Percentiles rank a stretch among this genome's conserved stretches.
Conservation (phyloP, 2,329 filamentous ascomycete species). For the Berkeleyomyces basicola region DNA sequence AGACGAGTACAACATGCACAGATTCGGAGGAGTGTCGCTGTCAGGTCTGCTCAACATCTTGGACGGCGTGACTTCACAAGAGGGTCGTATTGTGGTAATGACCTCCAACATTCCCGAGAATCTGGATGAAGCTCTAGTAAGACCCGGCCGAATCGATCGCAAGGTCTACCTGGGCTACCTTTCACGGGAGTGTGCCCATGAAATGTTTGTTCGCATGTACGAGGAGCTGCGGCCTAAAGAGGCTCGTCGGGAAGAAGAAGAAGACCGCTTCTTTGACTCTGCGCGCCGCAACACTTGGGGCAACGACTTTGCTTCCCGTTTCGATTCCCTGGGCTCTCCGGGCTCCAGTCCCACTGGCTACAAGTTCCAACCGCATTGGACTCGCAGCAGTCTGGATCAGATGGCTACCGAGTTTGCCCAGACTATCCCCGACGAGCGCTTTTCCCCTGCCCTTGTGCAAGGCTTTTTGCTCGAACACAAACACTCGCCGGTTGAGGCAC, state of each 20-base stretch:
- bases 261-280: slow-evolving; percentile 8
- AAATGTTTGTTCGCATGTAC: slow-evolving; percentile 47
- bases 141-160: slow-evolving; percentile 56
- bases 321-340: not conserved
- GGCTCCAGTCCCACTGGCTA: not conserved
- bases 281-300: not conserved
- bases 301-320: not conserved
- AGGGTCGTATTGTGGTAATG: slow-evolving; percentile 67
- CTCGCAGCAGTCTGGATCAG: not conserved
- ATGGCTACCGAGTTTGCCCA: slow-evolving; percentile 27
- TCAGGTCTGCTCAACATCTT: slow-evolving; percentile 71
- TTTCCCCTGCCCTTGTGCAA: slow-evolving; percentile 47
- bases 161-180: slow-evolving; percentile 48
- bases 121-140: slow-evolving; percentile 56
- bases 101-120: slow-evolving; percentile 62
- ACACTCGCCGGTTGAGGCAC: slow-evolving; percentile 36
- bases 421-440: slow-evolving; percentile 33
- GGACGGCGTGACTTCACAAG: slow-evolving; percentile 64
- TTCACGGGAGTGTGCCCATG: slow-evolving; percentile 33
- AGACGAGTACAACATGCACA: slow-evolving; percentile 17
- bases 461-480: slow-evolving; percentile 48
- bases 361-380: not conserved
- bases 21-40: slow-evolving; percentile 30
- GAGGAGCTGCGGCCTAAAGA: not conserved
- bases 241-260: not conserved